phyloP scores from a whole-genome alignment of 2,329 filamentous ascomycete genomes.

The Taxawa tesnikishii region DNA sequence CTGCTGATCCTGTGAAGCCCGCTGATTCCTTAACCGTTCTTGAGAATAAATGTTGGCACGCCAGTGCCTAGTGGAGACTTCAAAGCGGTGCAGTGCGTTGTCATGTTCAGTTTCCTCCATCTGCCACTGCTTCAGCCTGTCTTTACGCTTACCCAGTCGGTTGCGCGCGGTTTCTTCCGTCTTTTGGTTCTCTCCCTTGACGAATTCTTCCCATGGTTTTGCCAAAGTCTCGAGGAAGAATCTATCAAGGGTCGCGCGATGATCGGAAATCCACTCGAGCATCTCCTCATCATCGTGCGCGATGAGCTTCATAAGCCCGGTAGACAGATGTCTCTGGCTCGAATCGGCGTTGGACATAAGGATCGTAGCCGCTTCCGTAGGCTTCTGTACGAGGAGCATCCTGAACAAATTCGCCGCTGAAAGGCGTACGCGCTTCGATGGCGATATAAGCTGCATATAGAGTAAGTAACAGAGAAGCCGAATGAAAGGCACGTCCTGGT shows the following conservation, averaged over 20 bases:
- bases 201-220: constrained; percentile 80
- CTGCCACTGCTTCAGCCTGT: constrained; percentile 72
- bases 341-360: constrained; percentile 58
- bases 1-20: constrained; percentile 82
- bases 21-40: constrained; percentile 83
- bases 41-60: constrained; percentile 90
- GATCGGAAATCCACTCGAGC: constrained; percentile 74
- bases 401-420: constrained; percentile 77
- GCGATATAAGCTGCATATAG: constrained; percentile 74
- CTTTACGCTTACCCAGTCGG: constrained; percentile 63
- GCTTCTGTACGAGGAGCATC: constrained; percentile 89
- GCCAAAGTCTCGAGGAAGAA: constrained; percentile 75
- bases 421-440: constrained; percentile 52
- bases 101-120: constrained; percentile 55
- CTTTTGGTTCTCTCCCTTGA: constrained; percentile 65
- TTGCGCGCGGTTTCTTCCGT: constrained; percentile 63
- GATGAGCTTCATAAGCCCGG: constrained; percentile 71
- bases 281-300: constrained; percentile 85
- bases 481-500: constrained; percentile 68
- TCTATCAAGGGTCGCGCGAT: constrained; percentile 64
- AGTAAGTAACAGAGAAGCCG: constrained; percentile 85
- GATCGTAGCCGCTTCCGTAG: constrained; percentile 63
- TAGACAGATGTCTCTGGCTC: constrained; percentile 59
- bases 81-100: constrained; percentile 66
- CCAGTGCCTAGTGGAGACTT: constrained; percentile 80